phyloP scores from a whole-genome alignment of 257 asterid genomes.

The Linaria vulgaris region DNA sequence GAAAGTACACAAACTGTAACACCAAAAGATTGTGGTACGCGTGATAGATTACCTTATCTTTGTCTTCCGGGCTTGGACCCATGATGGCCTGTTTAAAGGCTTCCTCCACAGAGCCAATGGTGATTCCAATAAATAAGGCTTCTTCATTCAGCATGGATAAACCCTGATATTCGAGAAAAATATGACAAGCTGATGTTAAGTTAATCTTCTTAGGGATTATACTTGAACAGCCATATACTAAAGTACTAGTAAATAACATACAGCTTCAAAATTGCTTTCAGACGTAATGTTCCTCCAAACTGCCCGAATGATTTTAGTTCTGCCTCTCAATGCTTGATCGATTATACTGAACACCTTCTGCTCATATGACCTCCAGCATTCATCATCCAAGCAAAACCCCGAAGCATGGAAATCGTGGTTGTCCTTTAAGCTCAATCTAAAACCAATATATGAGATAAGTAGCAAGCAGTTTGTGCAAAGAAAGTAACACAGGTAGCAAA shows the following conservation, averaged over 20 bases:
- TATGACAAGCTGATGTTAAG: constrained; percentile 24
- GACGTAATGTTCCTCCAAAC: constrained; percentile 75
- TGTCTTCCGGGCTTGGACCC: constrained; percentile 98
- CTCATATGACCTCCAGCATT: constrained; percentile 95
- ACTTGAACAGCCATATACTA: constrained; percentile 18
- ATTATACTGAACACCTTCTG: constrained; percentile 62
- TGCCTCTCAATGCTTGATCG: constrained; percentile 74
- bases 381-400: constrained; percentile 91
- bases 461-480: constrained; percentile 22
- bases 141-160: constrained; percentile 59
- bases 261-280: constrained; percentile 65
- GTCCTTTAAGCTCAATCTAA: constrained; percentile 82
- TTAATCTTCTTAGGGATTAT: constrained; percentile 15
- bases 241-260: constrained; percentile 31
- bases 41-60: constrained; percentile 61
- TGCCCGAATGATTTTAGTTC: constrained; percentile 77
- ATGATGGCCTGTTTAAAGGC: constrained; percentile 71
- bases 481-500: not conserved
- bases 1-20: constrained; percentile 10
- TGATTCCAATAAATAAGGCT: constrained; percentile 70
- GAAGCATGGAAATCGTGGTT: constrained; percentile 42
- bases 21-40: constrained; percentile 7
- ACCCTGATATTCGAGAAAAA: constrained; percentile 52
- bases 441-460: constrained; percentile 29
- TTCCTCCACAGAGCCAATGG: constrained; percentile 63